Conservation (phyloP, 2,329 filamentous ascomycete genomes). For the Penicillium palitans region DNA sequence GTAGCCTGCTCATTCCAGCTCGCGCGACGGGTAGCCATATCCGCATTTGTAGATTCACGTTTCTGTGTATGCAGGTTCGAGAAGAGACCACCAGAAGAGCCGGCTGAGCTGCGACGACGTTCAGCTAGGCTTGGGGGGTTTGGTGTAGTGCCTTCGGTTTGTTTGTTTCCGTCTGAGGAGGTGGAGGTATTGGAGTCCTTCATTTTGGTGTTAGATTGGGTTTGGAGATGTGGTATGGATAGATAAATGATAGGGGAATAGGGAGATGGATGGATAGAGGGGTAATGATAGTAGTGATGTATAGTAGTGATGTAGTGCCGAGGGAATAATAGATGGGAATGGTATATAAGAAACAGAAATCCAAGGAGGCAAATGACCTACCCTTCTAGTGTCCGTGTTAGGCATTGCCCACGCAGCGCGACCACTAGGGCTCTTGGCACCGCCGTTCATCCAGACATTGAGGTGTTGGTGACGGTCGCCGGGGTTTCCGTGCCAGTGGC, state of each 20-base stretch:
- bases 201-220: neutral
- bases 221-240: too few species aligned
- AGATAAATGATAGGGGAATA: neutral
- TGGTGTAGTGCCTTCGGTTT: conserved; percentile 12
- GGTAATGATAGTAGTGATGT: neutral
- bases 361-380: conserved; percentile 21
- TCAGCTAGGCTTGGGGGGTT: conserved; percentile 22
- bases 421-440: conserved; percentile 26
- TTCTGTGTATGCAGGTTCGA: conserved; percentile 47
- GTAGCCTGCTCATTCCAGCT: conserved; percentile 50
- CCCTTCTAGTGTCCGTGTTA: conserved; percentile 27
- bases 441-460: conserved; percentile 40
- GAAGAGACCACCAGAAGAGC: conserved; percentile 26
- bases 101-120: conserved; percentile 30
- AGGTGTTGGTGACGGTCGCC: conserved; percentile 39
- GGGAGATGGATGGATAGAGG: too few species aligned
- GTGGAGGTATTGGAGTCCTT: conserved; percentile 34
- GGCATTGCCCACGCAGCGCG: conserved; percentile 26
- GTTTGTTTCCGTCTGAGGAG: conserved; percentile 25
- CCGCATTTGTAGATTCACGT: conserved; percentile 41
- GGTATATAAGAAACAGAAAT: neutral
- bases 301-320: neutral
- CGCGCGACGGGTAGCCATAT: conserved; percentile 37
- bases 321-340: neutral
- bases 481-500: conserved; percentile 38